phyloP scores from a whole-genome alignment of 176 grass and related monocot genomes.

The Luzula sylvatica region DNA sequence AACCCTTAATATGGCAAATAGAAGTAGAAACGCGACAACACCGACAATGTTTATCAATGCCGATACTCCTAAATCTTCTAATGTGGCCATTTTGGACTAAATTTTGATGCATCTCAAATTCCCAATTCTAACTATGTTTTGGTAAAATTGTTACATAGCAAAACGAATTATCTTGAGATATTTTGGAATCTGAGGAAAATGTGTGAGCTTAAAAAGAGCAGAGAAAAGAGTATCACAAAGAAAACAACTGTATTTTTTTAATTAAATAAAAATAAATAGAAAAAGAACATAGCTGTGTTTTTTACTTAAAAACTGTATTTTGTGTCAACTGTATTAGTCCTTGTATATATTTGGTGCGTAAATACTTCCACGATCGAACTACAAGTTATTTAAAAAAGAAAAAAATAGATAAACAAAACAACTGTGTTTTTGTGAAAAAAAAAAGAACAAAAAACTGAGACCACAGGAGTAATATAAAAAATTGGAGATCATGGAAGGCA shows the following conservation, averaged over 20 bases:
- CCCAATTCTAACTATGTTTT: too few relatives aligned
- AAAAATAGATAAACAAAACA: too few relatives aligned
- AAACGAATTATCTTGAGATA: background rate
- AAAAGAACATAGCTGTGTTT: too few relatives aligned
- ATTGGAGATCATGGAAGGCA: slow-evolving; percentile 20
- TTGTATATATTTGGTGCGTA: too few relatives aligned
- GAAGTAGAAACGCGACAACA: slow-evolving; percentile 75
- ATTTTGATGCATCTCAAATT: background rate
- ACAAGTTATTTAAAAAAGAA: too few relatives aligned
- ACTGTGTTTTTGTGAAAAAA: slow-evolving; percentile 3
- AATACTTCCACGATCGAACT: too few relatives aligned
- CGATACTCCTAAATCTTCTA: slow-evolving; percentile 82
- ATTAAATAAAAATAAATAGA: too few relatives aligned
- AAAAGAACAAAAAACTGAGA: background rate
- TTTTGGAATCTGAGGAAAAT: slow-evolving; percentile 3
- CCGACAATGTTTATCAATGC: slow-evolving; percentile 87
- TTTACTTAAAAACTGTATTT: too few relatives aligned
- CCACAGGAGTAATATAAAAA: background rate
- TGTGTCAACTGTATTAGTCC: too few relatives aligned
- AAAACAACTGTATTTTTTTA: too few relatives aligned
- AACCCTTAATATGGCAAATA: slow-evolving; percentile 80
- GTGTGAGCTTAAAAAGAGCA: background rate
- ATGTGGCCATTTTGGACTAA: slow-evolving; percentile 49
- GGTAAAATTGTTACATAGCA: slow-evolving; percentile 1
- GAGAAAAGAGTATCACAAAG: background rate